These are phyloP conservation scores for Lindgomyces ingoldianus DNA, from an alignment of 495 filamentous ascomycete genomes.

Conservation along the genomic window DNA sequence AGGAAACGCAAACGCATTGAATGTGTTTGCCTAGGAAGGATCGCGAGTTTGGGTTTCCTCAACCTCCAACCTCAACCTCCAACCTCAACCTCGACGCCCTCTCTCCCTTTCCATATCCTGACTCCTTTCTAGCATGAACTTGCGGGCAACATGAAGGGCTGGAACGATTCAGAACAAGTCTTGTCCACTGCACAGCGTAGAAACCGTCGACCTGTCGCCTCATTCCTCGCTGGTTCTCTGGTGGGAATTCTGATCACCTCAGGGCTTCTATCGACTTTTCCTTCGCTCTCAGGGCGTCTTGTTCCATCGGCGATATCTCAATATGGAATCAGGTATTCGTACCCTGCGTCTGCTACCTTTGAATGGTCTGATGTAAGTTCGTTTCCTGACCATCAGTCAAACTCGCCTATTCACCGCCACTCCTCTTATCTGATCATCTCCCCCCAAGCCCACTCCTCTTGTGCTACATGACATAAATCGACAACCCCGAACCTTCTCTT, in stretches of 20 bases:
- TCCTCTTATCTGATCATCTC: not conserved
- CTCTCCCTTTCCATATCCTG: not conserved
- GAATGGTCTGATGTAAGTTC: not conserved
- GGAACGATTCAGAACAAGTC: not conserved
- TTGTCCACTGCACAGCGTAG: too few species aligned
- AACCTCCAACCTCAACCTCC: not conserved
- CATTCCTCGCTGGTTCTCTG: not conserved
- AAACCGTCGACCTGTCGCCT: not conserved
- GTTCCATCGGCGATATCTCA: not conserved
- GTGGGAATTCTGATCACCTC: conserved; percentile 1
- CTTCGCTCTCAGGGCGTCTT: not conserved
- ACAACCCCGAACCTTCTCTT: too few species aligned
- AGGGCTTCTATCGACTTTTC: not conserved
- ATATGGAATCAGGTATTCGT: too few species aligned
- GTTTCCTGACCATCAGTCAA: not conserved
- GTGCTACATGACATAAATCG: not conserved
- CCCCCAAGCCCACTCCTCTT: not conserved
- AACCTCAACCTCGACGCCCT: not conserved
- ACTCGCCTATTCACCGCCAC: not conserved
- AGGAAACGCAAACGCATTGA: not conserved
- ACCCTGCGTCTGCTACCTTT: not conserved
- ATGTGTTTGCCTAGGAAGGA: not conserved
- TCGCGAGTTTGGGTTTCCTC: not conserved
- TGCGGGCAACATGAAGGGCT: not conserved
- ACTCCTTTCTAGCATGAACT: not conserved